Percentiles rank a stretch among this genome's conserved stretches.
phyloP scores from a whole-genome alignment of 2,329 filamentous ascomycete genomes.

The Verticillium dahliae region DNA sequence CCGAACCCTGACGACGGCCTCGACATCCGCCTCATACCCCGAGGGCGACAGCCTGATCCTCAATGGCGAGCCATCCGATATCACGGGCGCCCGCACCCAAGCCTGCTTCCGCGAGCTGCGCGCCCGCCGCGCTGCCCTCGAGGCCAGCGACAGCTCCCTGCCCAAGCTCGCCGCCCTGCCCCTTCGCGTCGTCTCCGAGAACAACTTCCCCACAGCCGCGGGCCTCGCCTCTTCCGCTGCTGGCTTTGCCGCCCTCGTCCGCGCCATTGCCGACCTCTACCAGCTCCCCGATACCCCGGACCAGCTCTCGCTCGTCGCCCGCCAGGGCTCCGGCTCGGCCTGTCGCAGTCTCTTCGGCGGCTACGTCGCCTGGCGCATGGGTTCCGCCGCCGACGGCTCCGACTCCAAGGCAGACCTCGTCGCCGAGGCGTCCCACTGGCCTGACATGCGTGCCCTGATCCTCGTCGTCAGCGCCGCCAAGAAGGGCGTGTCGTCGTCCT shows the following conservation, averaged over 20 bases:
- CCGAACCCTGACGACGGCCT: slow-evolving; percentile 91
- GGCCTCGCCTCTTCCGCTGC: slow-evolving; percentile 72
- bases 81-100: slow-evolving; percentile 84
- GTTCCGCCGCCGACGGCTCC: slow-evolving; percentile 65
- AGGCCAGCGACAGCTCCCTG: slow-evolving; percentile 64
- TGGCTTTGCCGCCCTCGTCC: slow-evolving; percentile 65
- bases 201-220: slow-evolving; percentile 98
- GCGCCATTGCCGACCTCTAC: slow-evolving; percentile 89
- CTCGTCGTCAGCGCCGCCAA: slow-evolving; percentile 89
- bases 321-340: slow-evolving; percentile 91
- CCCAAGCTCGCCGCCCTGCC: slow-evolving; percentile 73
- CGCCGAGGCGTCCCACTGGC: slow-evolving; percentile 86
- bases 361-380: slow-evolving; percentile 92
- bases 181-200: slow-evolving; percentile 85
- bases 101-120: slow-evolving; percentile 88
- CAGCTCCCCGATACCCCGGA: slow-evolving; percentile 72
- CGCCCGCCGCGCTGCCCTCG: slow-evolving; percentile 66
- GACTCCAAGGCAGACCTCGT: slow-evolving; percentile 88
- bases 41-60: slow-evolving; percentile 67
- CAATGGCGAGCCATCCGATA: slow-evolving; percentile 77
- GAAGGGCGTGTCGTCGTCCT: slow-evolving; percentile 89
- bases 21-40: slow-evolving; percentile 69
- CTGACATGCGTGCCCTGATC: slow-evolving; percentile 85
- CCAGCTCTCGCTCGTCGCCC: slow-evolving; percentile 80
- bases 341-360: slow-evolving; percentile 91